These are phyloP conservation scores for Teunomyces panamensis DNA, from an alignment of 805 yeast species.

Conservation along the genomic window DNA sequence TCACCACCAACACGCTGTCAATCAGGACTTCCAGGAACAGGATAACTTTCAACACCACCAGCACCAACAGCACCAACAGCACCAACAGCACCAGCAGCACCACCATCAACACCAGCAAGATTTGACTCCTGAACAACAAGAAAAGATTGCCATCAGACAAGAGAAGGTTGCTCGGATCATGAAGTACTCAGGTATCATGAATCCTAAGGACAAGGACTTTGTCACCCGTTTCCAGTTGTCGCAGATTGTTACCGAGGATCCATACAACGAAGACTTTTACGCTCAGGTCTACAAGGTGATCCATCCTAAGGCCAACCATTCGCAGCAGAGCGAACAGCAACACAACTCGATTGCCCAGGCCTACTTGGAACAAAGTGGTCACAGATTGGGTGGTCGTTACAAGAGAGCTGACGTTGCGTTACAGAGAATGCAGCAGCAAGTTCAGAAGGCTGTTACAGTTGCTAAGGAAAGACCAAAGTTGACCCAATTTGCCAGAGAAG, in stretches of 20 bases:
- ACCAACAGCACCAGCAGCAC: constrained; percentile 27
- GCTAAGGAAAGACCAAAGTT: constrained; percentile 84
- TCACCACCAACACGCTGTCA: constrained; percentile 18
- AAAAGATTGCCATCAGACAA: constrained; percentile 62
- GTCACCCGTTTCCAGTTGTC: constrained; percentile 92
- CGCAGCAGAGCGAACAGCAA: constrained; percentile 51
- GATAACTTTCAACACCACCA: constrained; percentile 17
- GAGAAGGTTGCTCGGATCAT: constrained; percentile 73
- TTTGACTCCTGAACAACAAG: constrained; percentile 71
- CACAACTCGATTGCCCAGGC: constrained; percentile 88
- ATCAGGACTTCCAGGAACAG: constrained; percentile 14
- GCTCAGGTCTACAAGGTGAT: constrained; percentile 80
- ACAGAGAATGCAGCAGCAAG: constrained; percentile 98
- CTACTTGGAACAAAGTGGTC: constrained; percentile 87
- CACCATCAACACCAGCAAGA: constrained; percentile 24
- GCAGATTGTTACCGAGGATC: constrained; percentile 95
- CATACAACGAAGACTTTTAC: constrained; percentile 94
- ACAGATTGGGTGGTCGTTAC: constrained; percentile 80
- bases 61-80: constrained; percentile 17
- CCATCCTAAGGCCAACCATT: constrained; percentile 50
- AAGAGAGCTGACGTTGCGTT: constrained; percentile 86
- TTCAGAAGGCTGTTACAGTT: constrained; percentile 90
- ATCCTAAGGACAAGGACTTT: constrained; percentile 93
- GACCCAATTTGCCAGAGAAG: constrained; percentile 66
- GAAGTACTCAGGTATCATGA: constrained; percentile 90